Evolutionary conservation across 495 filamentous ascomycete species (phyloP).

Genomic region (Hyaloscypha finlandica): DNA sequence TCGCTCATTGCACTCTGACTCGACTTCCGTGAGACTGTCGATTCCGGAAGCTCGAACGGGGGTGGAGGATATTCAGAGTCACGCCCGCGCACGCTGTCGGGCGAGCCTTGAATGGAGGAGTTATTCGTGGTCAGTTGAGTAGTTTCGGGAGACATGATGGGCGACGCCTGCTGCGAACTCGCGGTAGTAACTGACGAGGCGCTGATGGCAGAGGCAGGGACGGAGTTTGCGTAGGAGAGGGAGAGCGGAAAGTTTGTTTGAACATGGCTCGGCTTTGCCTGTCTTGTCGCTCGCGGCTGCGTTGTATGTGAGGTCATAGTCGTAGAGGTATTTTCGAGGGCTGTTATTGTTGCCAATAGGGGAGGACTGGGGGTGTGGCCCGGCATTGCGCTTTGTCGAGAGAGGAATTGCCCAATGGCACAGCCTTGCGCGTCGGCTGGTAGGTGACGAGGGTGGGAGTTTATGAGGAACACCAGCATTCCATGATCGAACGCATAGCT

Average conservation of each 20-base stretch:
- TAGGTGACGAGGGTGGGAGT: conserved; percentile 16
- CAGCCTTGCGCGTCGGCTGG: conserved; percentile 22
- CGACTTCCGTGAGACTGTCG: conserved; percentile 42
- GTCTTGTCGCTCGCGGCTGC: conserved; percentile 17
- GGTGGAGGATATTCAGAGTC: conserved; percentile 39
- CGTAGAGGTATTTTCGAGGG: not conserved
- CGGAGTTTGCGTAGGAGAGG: conserved; percentile 21
- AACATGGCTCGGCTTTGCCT: conserved; percentile 30
- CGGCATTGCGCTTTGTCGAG: conserved; percentile 12
- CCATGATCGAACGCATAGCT: conserved; percentile 29
- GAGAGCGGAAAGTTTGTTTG: conserved; percentile 26
- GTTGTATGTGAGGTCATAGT: conserved; percentile 12
- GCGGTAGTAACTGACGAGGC: conserved; percentile 31
- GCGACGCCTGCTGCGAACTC: conserved; percentile 30
- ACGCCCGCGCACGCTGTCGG: conserved; percentile 52
- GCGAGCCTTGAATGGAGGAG: conserved; percentile 52
- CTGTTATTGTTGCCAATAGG: conserved; percentile 11
- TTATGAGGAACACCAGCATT: conserved; percentile 20
- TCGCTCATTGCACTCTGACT: conserved; percentile 55
- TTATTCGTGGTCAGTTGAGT: conserved; percentile 34
- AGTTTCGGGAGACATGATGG: conserved; percentile 32
- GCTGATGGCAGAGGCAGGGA: conserved; percentile 30
- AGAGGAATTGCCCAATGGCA: conserved; percentile 30
- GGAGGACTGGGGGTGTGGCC: conserved; percentile 13
- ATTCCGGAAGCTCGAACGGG: conserved; percentile 58